Base-by-base conservation (phyloP, 2,329 filamentous ascomycete species). In the Nannizzia gypsea region DNA sequence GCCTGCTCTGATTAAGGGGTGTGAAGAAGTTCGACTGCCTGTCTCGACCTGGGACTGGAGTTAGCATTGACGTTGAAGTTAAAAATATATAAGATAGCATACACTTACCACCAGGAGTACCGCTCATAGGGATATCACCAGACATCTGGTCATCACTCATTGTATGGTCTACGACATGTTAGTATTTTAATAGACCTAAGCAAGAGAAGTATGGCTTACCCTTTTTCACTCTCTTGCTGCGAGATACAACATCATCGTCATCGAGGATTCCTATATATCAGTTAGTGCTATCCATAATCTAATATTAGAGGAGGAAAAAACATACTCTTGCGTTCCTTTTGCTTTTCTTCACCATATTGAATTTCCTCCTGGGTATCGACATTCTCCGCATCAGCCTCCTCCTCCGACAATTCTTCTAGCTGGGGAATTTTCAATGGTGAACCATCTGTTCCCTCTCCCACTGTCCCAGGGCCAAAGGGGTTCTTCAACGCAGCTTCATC, bases 401-500 rank as follows among this genome's bases (percentile, higher is more conserved):
- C 73, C 59, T 78, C 76, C 0, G 76, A 78, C 63, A 80, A 69
- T 59, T 72, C 73, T 56, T 77, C 76, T 64, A 79, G 75, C 6
- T 67, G 65, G 2, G 77, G 77, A 3, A 79, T 76, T 63, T 79
- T 77, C 56, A 77, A 67, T 20, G 77, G 77, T 50, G 78, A 64
- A 4, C 73, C 74, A 9, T 70, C 74, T 3, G 72, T 69, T 8
- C 71, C 74, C 58, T 77, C 73, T 28, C 73, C 75, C 55, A 74
- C 73, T 40, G 73, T 63, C 13, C 77, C 77, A 1, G 74, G 72
- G 0, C 93, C 93, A 67, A 96, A 99, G 0, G 93, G 93, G 68
- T 99, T 99, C 66, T 89, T 86, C 55, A 89, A 81, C 50, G 90
- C 92, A 60, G 89, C 90, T 67, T 96, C 89, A 66, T 87, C 84